phyloP scores from a whole-genome alignment of 768 basidiomycete species.

The Trametes cinnabarina region DNA sequence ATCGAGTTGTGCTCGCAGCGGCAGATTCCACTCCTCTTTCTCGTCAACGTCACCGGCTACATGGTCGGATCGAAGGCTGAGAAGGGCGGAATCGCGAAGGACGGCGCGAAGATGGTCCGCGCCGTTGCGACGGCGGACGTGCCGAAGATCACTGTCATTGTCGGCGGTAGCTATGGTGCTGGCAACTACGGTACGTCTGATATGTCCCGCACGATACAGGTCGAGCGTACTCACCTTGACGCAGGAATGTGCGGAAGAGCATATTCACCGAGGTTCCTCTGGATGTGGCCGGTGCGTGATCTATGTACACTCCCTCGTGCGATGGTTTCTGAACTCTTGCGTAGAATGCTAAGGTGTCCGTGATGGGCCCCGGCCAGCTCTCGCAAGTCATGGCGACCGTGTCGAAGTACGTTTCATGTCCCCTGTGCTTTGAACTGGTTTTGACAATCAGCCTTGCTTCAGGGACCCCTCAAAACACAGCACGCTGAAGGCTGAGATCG shows the following conservation, averaged over 20 bases:
- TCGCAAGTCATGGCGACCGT: slow-evolving; percentile 92
- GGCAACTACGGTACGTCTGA: slow-evolving; percentile 80
- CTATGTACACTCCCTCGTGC: background rate
- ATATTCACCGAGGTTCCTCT: slow-evolving; percentile 93
- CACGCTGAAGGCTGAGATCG: slow-evolving; percentile 77
- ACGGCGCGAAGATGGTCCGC: slow-evolving; percentile 96
- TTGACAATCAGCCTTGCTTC: background rate
- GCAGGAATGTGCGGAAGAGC: slow-evolving; percentile 93
- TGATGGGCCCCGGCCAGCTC: slow-evolving; percentile 93
- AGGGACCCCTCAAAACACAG: slow-evolving; percentile 81
- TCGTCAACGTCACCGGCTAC: slow-evolving; percentile 97
- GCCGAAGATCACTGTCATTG: slow-evolving; percentile 89
- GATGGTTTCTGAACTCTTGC: background rate
- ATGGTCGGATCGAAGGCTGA: slow-evolving; percentile 98
- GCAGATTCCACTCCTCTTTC: slow-evolving; percentile 83
- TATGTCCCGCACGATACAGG: slow-evolving; percentile 1
- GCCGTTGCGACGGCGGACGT: slow-evolving; percentile 93
- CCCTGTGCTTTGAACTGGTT: background rate
- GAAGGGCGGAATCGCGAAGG: slow-evolving; percentile 91
- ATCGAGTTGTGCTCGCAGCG: slow-evolving; percentile 93
- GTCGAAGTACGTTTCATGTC: slow-evolving; percentile 58
- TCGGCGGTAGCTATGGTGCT: slow-evolving; percentile 92
- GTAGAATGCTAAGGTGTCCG: slow-evolving; percentile 88
- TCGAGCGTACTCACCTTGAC: slow-evolving; percentile 12
- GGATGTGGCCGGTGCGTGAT: slow-evolving; percentile 92